phyloP scores from a whole-genome alignment of 78 protist species.

The Dictyostelium firmibasis region DNA sequence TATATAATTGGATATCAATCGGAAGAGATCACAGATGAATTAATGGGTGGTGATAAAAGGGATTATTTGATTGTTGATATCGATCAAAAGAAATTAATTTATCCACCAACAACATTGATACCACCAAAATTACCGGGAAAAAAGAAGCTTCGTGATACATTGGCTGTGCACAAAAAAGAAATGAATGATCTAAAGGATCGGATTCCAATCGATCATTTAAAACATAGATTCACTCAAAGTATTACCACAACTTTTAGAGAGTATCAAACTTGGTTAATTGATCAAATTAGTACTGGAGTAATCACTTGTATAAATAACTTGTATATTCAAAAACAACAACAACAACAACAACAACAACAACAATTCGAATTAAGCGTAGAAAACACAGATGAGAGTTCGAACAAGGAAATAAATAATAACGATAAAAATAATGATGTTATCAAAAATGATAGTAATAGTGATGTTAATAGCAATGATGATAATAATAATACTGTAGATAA shows the following conservation, averaged over 20 bases:
- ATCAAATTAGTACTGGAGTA: slow-evolving; percentile 62
- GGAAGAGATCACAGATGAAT: not conserved
- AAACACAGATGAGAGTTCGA: not conserved
- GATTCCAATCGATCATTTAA: slow-evolving; percentile 64
- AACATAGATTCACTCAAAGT: slow-evolving; percentile 58
- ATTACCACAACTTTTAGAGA: slow-evolving; percentile 44
- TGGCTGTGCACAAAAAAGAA: slow-evolving; percentile 46
- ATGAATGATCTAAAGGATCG: slow-evolving; percentile 20
- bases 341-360: not conserved
- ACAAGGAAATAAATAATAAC: not conserved
- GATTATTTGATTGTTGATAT: slow-evolving; percentile 74
- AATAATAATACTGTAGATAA: not conserved
- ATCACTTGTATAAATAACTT: slow-evolving; percentile 64
- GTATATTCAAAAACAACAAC: slow-evolving; percentile 19
- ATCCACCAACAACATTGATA: slow-evolving; percentile 12
- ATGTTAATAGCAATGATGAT: not conserved
- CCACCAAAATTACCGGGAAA: slow-evolving; percentile 45
- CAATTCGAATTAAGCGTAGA: not conserved
- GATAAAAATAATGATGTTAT: not conserved
- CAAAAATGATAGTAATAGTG: slow-evolving; percentile 8
- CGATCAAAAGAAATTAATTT: slow-evolving; percentile 45
- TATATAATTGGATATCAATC: slow-evolving; percentile 53
- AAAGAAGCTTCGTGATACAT: slow-evolving; percentile 45
- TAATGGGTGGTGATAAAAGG: not conserved
- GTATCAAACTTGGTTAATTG: slow-evolving; percentile 67